Conservation (phyloP, 306 rosid species). For the Gastrolobium villosum region DNA sequence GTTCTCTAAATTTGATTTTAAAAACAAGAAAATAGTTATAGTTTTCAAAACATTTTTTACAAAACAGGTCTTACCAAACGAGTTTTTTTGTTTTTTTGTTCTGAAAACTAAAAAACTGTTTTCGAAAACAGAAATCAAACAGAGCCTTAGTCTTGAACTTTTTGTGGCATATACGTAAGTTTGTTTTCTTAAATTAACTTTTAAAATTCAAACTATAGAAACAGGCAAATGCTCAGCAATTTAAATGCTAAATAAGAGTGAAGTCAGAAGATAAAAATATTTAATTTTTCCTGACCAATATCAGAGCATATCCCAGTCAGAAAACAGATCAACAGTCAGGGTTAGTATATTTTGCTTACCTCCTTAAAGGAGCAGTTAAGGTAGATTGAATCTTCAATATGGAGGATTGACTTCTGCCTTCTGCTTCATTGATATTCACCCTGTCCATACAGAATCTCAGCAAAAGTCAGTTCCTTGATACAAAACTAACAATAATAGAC, state of each 20-base stretch:
- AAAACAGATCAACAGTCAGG: slow-evolving; percentile 9
- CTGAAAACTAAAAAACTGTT: no score
- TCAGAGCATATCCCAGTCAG: slow-evolving; percentile 3
- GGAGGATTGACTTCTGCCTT: slow-evolving; percentile 50
- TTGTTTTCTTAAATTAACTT: slow-evolving; percentile 36
- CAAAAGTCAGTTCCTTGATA: slow-evolving; percentile 47
- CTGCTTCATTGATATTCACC: slow-evolving; percentile 59
- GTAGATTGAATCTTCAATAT: slow-evolving; percentile 58
- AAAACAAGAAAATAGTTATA: no score
- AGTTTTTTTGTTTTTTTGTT: no score
- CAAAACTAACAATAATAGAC: slow-evolving; percentile 22
- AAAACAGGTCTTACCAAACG: no score
- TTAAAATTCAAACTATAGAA: neutral
- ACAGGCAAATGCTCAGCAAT: neutral
- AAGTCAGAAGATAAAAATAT: slow-evolving; percentile 9
- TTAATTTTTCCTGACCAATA: slow-evolving; percentile 4
- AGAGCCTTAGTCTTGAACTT: neutral
- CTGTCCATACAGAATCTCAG: slow-evolving; percentile 54
- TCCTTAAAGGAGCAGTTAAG: slow-evolving; percentile 71
- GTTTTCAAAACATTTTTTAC: no score
- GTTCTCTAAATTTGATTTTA: no score
- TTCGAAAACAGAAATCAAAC: no score
- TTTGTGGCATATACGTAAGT: neutral
- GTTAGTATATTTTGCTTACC: slow-evolving; percentile 56
- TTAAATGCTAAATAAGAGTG: slow-evolving; percentile 10